These are phyloP conservation scores for Brettanomyces bruxellensis DNA, from an alignment of 805 yeast species.

Conservation along the genomic window DNA sequence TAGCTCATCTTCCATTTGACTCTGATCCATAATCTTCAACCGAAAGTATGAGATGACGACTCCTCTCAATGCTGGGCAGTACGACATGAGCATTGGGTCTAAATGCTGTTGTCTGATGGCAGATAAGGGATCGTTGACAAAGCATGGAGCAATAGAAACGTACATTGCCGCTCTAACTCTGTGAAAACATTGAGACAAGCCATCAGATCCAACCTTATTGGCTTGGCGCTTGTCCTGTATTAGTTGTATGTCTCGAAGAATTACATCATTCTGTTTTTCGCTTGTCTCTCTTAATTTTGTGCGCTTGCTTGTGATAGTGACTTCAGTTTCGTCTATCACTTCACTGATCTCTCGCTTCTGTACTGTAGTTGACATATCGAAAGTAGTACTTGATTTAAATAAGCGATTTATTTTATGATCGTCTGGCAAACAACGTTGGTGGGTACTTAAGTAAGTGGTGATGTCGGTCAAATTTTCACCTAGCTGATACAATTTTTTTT, in stretches of 20 bases:
- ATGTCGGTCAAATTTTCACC: too few species aligned
- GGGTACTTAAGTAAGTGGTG: too few species aligned
- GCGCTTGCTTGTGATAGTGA: not conserved
- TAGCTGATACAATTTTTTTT: too few species aligned
- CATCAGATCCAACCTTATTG: constrained; percentile 23
- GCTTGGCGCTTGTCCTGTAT: not conserved
- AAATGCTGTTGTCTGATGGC: constrained; percentile 86
- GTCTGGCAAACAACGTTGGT: too few species aligned
- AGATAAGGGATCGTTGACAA: constrained; percentile 54
- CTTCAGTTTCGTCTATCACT: not conserved
- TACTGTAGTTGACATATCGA: not conserved
- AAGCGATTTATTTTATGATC: too few species aligned
- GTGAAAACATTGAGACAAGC: constrained; percentile 63
- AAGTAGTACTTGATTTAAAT: not conserved
- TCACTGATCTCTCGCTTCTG: not conserved
- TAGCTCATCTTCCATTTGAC: constrained; percentile 28
- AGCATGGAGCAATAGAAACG: constrained; percentile 83
- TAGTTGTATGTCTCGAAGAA: not conserved
- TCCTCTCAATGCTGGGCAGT: constrained; percentile 63
- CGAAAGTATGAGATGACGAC: constrained; percentile 76
- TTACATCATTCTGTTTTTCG: not conserved
- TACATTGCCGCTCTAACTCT: constrained; percentile 53
- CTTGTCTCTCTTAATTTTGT: not conserved
- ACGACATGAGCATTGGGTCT: constrained; percentile 83
- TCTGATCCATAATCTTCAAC: constrained; percentile 41